Evolutionary conservation across 78 protist species (phyloP).

Genomic region (Anaeramoeba flamelloides): DNA sequence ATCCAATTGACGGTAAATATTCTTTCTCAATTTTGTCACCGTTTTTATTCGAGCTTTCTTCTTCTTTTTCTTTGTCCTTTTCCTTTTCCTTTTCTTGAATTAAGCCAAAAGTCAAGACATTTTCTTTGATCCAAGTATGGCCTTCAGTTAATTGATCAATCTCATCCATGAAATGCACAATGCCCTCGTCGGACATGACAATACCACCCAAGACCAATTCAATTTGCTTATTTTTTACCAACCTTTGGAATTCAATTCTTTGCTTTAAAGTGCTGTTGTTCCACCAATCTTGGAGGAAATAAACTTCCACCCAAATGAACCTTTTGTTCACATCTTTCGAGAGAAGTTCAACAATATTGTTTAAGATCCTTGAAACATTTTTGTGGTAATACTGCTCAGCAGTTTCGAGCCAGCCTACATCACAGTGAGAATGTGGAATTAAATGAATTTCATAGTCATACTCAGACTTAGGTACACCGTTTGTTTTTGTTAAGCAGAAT

Average conservation of each 20-base stretch:
- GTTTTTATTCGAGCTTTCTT: too few relatives aligned
- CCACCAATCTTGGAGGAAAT: constrained; percentile 41
- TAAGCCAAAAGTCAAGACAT: background rate
- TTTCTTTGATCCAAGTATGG: constrained; percentile 25
- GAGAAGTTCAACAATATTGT: constrained; percentile 6
- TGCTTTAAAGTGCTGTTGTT: background rate
- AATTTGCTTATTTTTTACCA: constrained; percentile 26
- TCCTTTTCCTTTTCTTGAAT: too few relatives aligned
- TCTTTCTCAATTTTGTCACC: too few relatives aligned
- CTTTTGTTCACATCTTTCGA: background rate
- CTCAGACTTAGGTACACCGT: too few relatives aligned
- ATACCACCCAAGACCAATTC: constrained; percentile 45
- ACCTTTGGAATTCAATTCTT: background rate
- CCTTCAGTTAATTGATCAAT: constrained; percentile 59
- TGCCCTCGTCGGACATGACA: constrained; percentile 63
- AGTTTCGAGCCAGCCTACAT: constrained; percentile 42
- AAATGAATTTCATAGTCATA: too few relatives aligned
- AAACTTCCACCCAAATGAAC: constrained; percentile 36
- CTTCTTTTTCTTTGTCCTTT: too few relatives aligned
- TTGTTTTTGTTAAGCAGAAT: too few relatives aligned
- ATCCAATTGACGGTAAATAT: constrained; percentile 10
- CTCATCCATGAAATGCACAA: constrained; percentile 11
- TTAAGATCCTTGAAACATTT: constrained; percentile 4
- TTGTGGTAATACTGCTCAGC: constrained; percentile 23
- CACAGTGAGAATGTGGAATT: constrained; percentile 49